Base-by-base conservation (phyloP, 2,329 filamentous ascomycete genomes). In the Cladosporium cucumerinum region DNA sequence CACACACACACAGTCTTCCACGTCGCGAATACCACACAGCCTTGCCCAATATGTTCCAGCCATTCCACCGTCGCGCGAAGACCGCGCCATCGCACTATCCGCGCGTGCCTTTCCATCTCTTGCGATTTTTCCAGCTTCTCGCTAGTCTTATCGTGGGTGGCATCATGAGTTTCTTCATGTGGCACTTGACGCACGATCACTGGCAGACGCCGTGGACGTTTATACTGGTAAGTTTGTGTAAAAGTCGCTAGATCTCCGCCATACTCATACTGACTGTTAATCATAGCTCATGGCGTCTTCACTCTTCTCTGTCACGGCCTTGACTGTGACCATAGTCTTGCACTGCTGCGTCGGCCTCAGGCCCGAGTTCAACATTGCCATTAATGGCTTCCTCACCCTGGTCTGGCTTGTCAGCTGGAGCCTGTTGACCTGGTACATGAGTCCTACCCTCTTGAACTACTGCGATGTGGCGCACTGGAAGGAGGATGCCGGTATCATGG, bases 131-230 rank as follows among this genome's bases (percentile, higher is more conserved):
- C 18, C 81, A 82, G 69, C 72, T 82, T 12, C 54, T 81, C 5
- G 77, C 80, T 5, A 78, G 78, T 55, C 62, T 83, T 48, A 77
- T 87, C 23, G 84, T 86, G 63, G 80, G 79, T 5, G 78, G 76
- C 32, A 84, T 87, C 59, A 81, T 87, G 74, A 77, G 77, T 65
- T 84, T 82, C 68, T 87, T 87, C 74, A 80, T 84, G 67, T 82
- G 78, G 68, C 82, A 86, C 68, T 78, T 87, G 25, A 78, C 78
- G 23, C 76, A 78, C 52, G 82, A 84, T 66, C 74, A 81, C 57
- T 85, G 81, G 74, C 79, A 78, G 54, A 76, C 85, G 3, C 86
- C 86, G 0, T 87, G 84, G 82, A 85, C 85, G 2, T 87, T 87
- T 71, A 78, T 87, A 21, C 75, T 87, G 66, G 85, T 87, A 79